Conservation (phyloP, 139 green algal species). For the Coelastrella sp. region DNA sequence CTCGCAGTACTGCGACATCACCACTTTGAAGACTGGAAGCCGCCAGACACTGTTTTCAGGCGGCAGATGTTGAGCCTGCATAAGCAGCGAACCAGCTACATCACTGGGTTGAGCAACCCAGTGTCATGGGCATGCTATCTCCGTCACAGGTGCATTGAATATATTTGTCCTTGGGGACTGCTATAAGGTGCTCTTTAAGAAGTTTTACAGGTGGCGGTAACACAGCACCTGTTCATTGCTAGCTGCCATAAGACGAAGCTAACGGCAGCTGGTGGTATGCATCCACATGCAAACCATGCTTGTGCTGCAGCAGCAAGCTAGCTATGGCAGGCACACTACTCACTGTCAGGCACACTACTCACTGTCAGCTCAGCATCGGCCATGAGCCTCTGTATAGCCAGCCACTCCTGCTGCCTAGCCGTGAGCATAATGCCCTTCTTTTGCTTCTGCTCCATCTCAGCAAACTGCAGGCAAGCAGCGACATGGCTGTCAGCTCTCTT, state of each 20-base stretch:
- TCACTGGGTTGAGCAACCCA: no score
- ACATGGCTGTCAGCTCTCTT: no score
- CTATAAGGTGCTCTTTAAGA: no score
- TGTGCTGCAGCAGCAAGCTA: no score
- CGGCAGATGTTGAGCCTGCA: conserved; percentile 7
- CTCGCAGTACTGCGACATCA: conserved; percentile 62
- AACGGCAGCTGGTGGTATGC: no score
- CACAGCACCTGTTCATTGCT: no score
- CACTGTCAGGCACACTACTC: not conserved
- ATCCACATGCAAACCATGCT: no score
- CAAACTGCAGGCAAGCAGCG: conserved; percentile 66
- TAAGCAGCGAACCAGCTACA: not conserved
- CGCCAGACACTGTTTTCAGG: conserved; percentile 41
- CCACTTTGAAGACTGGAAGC: conserved; percentile 54
- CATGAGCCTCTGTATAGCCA: conserved; percentile 69
- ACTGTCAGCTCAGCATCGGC: conserved; percentile 44
- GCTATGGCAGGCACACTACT: no score
- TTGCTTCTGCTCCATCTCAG: conserved; percentile 72
- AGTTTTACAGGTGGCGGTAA: no score
- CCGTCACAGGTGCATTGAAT: not conserved
- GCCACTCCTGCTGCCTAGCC: conserved; percentile 71
- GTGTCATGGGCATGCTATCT: not conserved
- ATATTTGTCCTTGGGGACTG: not conserved
- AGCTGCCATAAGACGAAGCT: no score
- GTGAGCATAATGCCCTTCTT: conserved; percentile 68